Base-by-base conservation (phyloP, 148 eudicot genomes). In the Amaranthus cruentus region DNA sequence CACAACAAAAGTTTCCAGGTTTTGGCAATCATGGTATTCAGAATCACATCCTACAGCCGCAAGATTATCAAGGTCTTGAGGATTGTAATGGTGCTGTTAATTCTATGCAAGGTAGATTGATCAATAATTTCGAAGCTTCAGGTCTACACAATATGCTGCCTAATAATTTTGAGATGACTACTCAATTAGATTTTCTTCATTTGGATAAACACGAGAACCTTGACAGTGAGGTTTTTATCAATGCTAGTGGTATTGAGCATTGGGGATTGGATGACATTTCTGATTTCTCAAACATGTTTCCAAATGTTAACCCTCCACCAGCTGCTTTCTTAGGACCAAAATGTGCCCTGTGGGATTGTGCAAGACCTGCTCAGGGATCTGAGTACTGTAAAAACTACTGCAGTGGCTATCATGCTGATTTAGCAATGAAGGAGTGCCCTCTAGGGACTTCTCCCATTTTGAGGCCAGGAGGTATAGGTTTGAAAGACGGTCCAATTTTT, bases 301-400 rank as follows among this genome's bases (percentile, higher is more conserved):
- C 78, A 44, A 74, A 74, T 73, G 57, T 74, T 75, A 74, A 68
- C 61, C 83, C 73, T 74, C 76, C 82, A 11, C 87, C 87, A 42
- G 81, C 85, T 71, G 85, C 83, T 68, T 85, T 82, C 72, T 53
- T 85, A 59, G 85, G 87, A 55, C 85, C 83, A 43, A 77, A 74
- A 75, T 85, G 87, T 75, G 85, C 85, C 14, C 77, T 82, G 55
- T 85, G 87, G 87, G 87, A 85, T 75, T 85, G 85, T 65, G 71
- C 81, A 49, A 85, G 87, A 73, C 87, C 87, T 67, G 83, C 68
- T 70, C 83, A 76, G 52, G 70, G 55, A 18, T 74, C 77, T 6
- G 87, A 79, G 49, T 55, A 69, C 57, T 73, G 78, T 64, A 79
- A 76, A 58, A 74, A 82, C 77, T 84, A 84, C 64, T 84, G 87